Conservation (phyloP, 2,329 filamentous ascomycete species). For the Cladosporium phlei region DNA sequence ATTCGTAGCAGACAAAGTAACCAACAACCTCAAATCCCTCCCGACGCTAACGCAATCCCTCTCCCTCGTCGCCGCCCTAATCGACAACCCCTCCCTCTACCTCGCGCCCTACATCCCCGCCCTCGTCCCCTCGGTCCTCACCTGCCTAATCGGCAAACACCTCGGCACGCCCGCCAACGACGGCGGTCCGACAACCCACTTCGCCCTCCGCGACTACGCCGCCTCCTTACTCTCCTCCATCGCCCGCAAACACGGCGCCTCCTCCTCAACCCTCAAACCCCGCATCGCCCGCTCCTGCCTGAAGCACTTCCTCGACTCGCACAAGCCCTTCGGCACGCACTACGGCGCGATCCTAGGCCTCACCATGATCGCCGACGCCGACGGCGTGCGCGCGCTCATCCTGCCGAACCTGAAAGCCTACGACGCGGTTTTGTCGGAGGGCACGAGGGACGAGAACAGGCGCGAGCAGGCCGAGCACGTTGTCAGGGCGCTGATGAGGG, state of each 20-base stretch:
- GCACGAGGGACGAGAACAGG: slow-evolving; percentile 50
- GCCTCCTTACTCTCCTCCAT: slow-evolving; percentile 77
- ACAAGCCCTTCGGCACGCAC: slow-evolving; percentile 75
- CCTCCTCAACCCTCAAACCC: slow-evolving; percentile 76
- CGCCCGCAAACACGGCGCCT: slow-evolving; percentile 72
- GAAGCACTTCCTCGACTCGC: slow-evolving; percentile 84
- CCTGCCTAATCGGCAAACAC: slow-evolving; percentile 80
- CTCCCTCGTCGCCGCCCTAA: slow-evolving; percentile 77
- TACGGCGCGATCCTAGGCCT: slow-evolving; percentile 85
- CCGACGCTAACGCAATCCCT: slow-evolving; percentile 90
- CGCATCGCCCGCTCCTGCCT: slow-evolving; percentile 90
- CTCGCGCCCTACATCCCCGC: slow-evolving; percentile 63
- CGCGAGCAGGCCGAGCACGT: slow-evolving; percentile 59
- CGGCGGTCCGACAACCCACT: slow-evolving; percentile 54
- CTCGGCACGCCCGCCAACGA: slow-evolving; percentile 56
- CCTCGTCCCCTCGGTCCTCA: slow-evolving; percentile 81
- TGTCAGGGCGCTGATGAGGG: slow-evolving; percentile 52
- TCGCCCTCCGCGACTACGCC: slow-evolving; percentile 76
- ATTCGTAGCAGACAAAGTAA: slow-evolving; percentile 93
- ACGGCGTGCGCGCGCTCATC: slow-evolving; percentile 60
- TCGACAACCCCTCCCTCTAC: slow-evolving; percentile 77
- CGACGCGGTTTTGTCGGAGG: slow-evolving; percentile 56
- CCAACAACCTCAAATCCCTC: slow-evolving; percentile 83
- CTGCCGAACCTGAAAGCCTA: slow-evolving; percentile 63
- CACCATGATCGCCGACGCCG: slow-evolving; percentile 66